phyloP scores from a whole-genome alignment of 164 flowering plant genomes.

The Vitis rotundifolia region DNA sequence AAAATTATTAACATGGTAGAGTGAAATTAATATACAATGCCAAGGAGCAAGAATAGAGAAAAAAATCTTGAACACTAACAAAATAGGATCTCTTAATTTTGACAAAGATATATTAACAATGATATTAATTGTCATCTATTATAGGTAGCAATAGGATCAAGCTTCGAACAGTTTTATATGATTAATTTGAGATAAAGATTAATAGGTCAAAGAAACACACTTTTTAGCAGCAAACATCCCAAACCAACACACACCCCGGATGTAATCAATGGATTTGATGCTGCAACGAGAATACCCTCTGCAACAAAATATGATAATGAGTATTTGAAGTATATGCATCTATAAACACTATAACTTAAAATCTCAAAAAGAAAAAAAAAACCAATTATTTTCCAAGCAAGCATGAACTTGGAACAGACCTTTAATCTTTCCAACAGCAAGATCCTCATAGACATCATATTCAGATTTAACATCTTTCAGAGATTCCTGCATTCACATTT shows the following conservation, averaged over 20 bases:
- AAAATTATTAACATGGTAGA: too few relatives aligned
- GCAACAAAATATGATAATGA: slow-evolving; percentile 8
- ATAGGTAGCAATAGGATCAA: too few relatives aligned
- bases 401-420: slow-evolving; percentile 32
- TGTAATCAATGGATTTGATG: slow-evolving; percentile 55
- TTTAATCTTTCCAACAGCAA: slow-evolving; percentile 64
- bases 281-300: slow-evolving; percentile 36
- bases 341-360: neutral
- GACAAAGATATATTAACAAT: too few relatives aligned
- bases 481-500: slow-evolving; percentile 44
- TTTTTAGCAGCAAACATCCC: slow-evolving; percentile 56
- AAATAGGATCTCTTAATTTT: too few relatives aligned
- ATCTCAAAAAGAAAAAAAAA: neutral
- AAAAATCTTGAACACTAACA: too few relatives aligned
- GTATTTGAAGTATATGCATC: too few relatives aligned
- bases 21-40: too few relatives aligned
- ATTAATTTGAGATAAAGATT: neutral
- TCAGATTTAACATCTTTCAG: slow-evolving; percentile 54
- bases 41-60: too few relatives aligned
- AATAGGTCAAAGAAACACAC: slow-evolving; percentile 32
- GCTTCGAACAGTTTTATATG: too few relatives aligned
- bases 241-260: slow-evolving; percentile 52
- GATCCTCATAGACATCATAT: slow-evolving; percentile 55
- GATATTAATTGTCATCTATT: too few relatives aligned
- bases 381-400: neutral